Conservation (phyloP, 441 rosid species). For the Jatropha multifida region DNA sequence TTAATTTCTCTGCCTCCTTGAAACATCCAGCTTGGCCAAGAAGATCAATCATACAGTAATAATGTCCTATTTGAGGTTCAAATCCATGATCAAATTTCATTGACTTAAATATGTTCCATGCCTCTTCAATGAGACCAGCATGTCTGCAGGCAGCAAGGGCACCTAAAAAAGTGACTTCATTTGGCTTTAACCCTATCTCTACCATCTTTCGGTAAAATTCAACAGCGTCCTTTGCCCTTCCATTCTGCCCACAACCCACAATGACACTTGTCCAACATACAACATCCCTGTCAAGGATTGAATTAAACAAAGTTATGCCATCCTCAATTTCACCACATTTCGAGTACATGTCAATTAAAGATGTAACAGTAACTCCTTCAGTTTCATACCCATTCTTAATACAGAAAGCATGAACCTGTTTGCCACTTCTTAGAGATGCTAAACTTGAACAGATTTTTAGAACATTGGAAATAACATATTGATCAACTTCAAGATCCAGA, state of each 20-base stretch:
- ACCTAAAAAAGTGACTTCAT: slow-evolving; percentile 64
- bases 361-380: slow-evolving; percentile 45
- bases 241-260: slow-evolving; percentile 71
- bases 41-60: slow-evolving; percentile 64
- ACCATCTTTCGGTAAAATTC: slow-evolving; percentile 48
- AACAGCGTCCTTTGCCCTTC: slow-evolving; percentile 53
- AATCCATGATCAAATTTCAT: slow-evolving; percentile 51
- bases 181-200: slow-evolving; percentile 48
- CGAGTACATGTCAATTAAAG: slow-evolving; percentile 54
- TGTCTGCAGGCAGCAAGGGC: slow-evolving; percentile 71
- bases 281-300: slow-evolving; percentile 42
- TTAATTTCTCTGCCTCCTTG: slow-evolving; percentile 46
- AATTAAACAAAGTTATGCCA: slow-evolving; percentile 45
- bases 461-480: slow-evolving; percentile 47
- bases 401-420: slow-evolving; percentile 57
- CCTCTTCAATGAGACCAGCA: slow-evolving; percentile 57
- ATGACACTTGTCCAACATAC: slow-evolving; percentile 71
- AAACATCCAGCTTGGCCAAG: slow-evolving; percentile 65
- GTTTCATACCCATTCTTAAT: slow-evolving; percentile 51
- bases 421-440: slow-evolving; percentile 50
- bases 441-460: slow-evolving; percentile 59
- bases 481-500: slow-evolving; percentile 41
- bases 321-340: slow-evolving; percentile 66
- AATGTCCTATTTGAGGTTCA: slow-evolving; percentile 59
- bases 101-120: slow-evolving; percentile 40